Conservation (phyloP, 2,329 filamentous ascomycete species). For the Pyricularia pennisetigena region DNA sequence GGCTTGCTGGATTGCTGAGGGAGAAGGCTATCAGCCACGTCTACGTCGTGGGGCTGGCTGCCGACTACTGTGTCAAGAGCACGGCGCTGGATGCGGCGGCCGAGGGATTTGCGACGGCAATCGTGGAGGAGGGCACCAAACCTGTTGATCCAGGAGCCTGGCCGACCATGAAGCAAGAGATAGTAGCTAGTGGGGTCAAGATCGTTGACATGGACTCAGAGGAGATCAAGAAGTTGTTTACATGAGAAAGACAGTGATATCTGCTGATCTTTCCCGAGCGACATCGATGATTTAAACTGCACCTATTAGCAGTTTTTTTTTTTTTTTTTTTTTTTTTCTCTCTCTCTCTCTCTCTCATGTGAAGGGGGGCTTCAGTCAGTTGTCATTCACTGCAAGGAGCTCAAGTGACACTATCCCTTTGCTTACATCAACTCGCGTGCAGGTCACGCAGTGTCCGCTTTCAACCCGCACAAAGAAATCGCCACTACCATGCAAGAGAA, state of each 20-base stretch:
- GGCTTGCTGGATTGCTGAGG: constrained; percentile 49
- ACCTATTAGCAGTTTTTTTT: background rate
- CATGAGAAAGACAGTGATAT: background rate
- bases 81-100: constrained; percentile 70
- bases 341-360: too few relatives aligned
- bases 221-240: constrained; percentile 33
- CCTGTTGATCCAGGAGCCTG: constrained; percentile 57
- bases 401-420: background rate
- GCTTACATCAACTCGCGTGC: background rate
- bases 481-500: background rate
- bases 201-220: constrained; percentile 48
- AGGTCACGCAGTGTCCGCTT: background rate
- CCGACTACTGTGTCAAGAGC: constrained; percentile 78
- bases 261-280: background rate
- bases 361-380: background rate
- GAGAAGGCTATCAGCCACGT: constrained; percentile 60
- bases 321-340: too few relatives aligned
- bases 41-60: constrained; percentile 76
- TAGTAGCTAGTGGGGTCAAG: constrained; percentile 49
- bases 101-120: constrained; percentile 66
- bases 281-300: background rate
- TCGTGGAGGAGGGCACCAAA: constrained; percentile 70
- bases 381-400: background rate
- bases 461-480: background rate
- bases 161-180: constrained; percentile 40